Conservation (phyloP, 768 basidiomycete species). For the Leccinellum luteum region DNA sequence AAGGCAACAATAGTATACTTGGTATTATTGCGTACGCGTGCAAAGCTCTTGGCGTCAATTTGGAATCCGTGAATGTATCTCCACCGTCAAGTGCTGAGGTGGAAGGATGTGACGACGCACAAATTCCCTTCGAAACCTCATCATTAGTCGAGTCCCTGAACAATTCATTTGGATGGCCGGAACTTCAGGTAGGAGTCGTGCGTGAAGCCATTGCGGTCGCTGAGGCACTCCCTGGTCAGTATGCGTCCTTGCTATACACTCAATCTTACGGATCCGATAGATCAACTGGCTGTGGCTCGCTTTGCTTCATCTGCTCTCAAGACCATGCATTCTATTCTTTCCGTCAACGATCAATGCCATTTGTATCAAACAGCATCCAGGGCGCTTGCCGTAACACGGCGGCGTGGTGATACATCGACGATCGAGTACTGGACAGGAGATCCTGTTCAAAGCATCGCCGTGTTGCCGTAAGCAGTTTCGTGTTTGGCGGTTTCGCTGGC, state of each 20-base stretch:
- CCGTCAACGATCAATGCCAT: slow-evolving; percentile 75
- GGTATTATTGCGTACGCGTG: slow-evolving; percentile 71
- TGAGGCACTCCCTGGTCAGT: slow-evolving; percentile 83
- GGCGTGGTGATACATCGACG: slow-evolving; percentile 68
- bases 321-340: slow-evolving; percentile 64
- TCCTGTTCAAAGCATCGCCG: slow-evolving; percentile 74
- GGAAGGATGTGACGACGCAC: slow-evolving; percentile 10
- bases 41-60: slow-evolving; percentile 76
- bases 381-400: slow-evolving; percentile 70
- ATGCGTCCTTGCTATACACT: background rate
- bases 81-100: slow-evolving; percentile 26
- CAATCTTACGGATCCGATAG: slow-evolving; percentile 38
- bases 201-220: slow-evolving; percentile 90
- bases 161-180: slow-evolving; percentile 86
- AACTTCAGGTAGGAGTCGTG: slow-evolving; percentile 90
- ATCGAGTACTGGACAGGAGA: slow-evolving; percentile 88
- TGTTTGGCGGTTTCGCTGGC: background rate
- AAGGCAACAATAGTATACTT: slow-evolving; percentile 83
- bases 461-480: slow-evolving; percentile 60
- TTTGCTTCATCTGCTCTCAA: slow-evolving; percentile 88
- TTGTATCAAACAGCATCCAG: slow-evolving; percentile 67
- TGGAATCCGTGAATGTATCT: slow-evolving; percentile 64
- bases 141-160: slow-evolving; percentile 34
- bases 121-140: slow-evolving; percentile 37
- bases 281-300: slow-evolving; percentile 80